phyloP scores from a whole-genome alignment of 768 basidiomycete genomes.

The Podaxis carcinomalis region DNA sequence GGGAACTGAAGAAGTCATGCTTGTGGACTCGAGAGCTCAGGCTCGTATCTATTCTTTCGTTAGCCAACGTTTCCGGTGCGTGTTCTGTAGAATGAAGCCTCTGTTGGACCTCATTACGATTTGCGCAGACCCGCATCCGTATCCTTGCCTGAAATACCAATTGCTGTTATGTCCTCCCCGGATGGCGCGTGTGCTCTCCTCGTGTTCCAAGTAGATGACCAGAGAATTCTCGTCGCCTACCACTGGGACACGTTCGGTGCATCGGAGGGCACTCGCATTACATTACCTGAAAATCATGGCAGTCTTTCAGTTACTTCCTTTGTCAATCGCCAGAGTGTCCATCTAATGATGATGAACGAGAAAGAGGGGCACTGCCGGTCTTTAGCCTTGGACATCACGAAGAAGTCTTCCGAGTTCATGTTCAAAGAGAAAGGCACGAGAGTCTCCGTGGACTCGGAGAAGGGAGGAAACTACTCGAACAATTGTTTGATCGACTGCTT shows the following conservation, averaged over 20 bases:
- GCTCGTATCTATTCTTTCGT: constrained; percentile 52
- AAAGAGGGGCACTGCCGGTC: constrained; percentile 31
- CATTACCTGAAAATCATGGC: constrained; percentile 24
- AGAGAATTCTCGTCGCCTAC: constrained; percentile 22
- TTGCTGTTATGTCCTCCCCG: constrained; percentile 40
- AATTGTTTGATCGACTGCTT: constrained; percentile 54
- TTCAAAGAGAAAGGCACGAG: constrained; percentile 40
- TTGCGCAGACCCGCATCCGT: constrained; percentile 36
- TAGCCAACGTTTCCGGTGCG: constrained; percentile 49
- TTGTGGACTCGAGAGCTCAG: constrained; percentile 39
- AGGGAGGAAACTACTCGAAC: constrained; percentile 23
- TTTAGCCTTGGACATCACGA: constrained; percentile 46
- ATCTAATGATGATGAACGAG: constrained; percentile 38
- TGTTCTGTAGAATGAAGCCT: not conserved
- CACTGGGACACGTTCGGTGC: constrained; percentile 60
- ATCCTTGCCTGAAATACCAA: constrained; percentile 26
- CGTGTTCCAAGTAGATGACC: constrained; percentile 18
- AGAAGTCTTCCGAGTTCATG: constrained; percentile 50
- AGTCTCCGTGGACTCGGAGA: constrained; percentile 13
- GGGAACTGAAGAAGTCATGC: constrained; percentile 47
- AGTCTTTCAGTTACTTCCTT: constrained; percentile 40
- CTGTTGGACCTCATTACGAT: not conserved
- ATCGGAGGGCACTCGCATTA: constrained; percentile 35
- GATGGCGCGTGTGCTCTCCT: constrained; percentile 51
- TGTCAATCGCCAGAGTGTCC: constrained; percentile 33